A percentile compares a stretch with the other conserved stretches of the same genome.
phyloP scores from a whole-genome alignment of 23 red algal genomes.

The Rhodosorus marinus region DNA sequence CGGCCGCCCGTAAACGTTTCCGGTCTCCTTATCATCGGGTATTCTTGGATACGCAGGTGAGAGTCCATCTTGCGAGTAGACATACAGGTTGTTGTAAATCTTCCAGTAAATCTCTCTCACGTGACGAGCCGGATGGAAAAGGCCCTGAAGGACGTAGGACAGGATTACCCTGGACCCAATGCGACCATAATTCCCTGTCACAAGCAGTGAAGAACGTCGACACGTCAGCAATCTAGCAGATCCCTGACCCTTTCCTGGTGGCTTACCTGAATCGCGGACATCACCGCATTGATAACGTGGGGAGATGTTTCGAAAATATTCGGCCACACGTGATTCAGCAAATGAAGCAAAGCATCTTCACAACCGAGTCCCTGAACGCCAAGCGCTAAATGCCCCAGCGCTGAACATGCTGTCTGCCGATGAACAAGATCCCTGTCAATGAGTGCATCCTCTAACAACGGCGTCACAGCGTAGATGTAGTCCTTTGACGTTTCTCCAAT shows the following conservation, averaged over 20 bases:
- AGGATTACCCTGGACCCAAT: conserved; percentile 58
- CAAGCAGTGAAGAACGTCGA: no score
- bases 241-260: no score
- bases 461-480: conserved; percentile 76
- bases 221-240: no score
- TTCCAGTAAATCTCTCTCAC: conserved; percentile 83
- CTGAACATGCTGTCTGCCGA: conserved; percentile 76
- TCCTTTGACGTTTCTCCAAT: conserved; percentile 40
- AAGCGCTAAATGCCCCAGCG: conserved; percentile 73
- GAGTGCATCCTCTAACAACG: conserved; percentile 73
- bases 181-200: no score
- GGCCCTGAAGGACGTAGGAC: conserved; percentile 56
- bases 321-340: conserved; percentile 89
- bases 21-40: neutral
- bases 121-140: conserved; percentile 81
- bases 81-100: conserved; percentile 62
- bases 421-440: conserved; percentile 83
- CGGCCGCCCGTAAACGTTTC: no score
- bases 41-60: neutral
- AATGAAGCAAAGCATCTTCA: conserved; percentile 79
- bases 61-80: neutral
- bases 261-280: conserved; percentile 59
- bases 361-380: conserved; percentile 59
- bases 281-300: conserved; percentile 84
- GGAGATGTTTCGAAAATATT: conserved; percentile 72